Percentiles rank a stretch among this genome's conserved stretches.
These are phyloP conservation scores for Ustilaginoidea virens DNA, from an alignment of 2,329 filamentous ascomycete genomes.

Conservation along the genomic window DNA sequence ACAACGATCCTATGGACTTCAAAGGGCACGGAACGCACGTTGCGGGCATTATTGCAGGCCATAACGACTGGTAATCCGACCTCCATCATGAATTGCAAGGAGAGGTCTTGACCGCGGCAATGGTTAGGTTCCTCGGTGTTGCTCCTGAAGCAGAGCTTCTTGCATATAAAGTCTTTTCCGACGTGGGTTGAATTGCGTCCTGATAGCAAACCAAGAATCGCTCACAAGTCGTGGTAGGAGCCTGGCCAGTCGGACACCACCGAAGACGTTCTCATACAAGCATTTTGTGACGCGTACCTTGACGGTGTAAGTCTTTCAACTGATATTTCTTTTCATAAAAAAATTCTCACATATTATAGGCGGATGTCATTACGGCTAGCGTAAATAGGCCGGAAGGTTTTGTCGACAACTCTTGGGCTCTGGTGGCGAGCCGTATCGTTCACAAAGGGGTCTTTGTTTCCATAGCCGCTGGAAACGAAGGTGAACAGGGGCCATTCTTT, in stretches of 20 bases:
- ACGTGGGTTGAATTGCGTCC: conserved; percentile 7
- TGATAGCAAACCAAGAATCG: neutral
- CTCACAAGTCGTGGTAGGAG: neutral
- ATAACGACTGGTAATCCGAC: conserved; percentile 17
- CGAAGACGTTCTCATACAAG: conserved; percentile 20
- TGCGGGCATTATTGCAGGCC: conserved; percentile 32
- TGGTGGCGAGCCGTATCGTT: conserved; percentile 24
- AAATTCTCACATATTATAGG: conserved; percentile 11
- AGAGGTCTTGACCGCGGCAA: neutral
- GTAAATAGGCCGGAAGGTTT: conserved; percentile 24
- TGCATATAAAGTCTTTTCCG: conserved; percentile 27
- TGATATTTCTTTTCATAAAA: neutral
- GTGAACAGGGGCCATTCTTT: conserved; percentile 31
- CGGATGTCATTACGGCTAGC: conserved; percentile 28
- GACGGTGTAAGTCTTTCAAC: conserved; percentile 12
- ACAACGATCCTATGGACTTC: conserved; percentile 11
- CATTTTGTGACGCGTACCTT: conserved; percentile 20
- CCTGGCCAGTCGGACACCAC: conserved; percentile 9
- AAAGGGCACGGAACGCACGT: conserved; percentile 14
- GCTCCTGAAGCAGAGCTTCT: conserved; percentile 28
- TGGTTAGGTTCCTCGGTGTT: conserved; percentile 24
- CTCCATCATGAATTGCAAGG: neutral
- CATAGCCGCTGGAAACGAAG: conserved; percentile 36
- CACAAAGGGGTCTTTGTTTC: conserved; percentile 31
- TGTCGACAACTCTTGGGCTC: conserved; percentile 25